Base-by-base conservation (phyloP, 805 yeast species). In the Yarrowia osloensis region DNA sequence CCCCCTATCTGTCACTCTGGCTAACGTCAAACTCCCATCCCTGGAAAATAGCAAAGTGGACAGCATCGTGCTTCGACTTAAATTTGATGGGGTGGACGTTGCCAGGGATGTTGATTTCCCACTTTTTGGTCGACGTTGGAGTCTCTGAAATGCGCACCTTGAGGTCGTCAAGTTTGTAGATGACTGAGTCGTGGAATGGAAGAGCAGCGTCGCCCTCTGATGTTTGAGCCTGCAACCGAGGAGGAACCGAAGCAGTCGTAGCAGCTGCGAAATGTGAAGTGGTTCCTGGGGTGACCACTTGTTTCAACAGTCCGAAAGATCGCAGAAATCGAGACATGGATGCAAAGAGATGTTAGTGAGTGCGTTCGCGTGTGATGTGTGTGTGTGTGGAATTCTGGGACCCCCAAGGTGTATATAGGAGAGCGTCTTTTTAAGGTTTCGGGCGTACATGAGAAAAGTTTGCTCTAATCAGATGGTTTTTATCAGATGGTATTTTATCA, bases 391-490 rank as follows among this genome's bases (percentile, higher is more conserved):
- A 11, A 24, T 5, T 37, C 9, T 28, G 31, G 11, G 28, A 26
- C 46, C 35, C 28, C 49, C 49, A 26, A 40, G 63, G 63, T 22
- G 33, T 57, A 39, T 40, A 26, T 12, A 21, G 28, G 49, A 11
- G 8, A 9, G 15, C 8, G 31, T 7, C 4, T 13, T 15, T 13
- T 37, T 24, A 37, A 40, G 37, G 47, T 40, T 57, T 19, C 17
- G 33, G 22, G n/a, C 37, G 21, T 54, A n/a, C 61, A 54, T 17
- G 44, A 31, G 26, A 55, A 57, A 57, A 57, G 49, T 57, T 57
- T 57, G 63, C 49, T 57, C 2, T 40, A 57, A 55, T 57, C 63
- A 40, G 61, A 54, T 54, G 61, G 42, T 37, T 54, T 54, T 52
- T 49, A 52, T 52, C 61, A 50, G 61, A 54, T 54, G 44, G 37